Conservation (phyloP, 2,329 filamentous ascomycete species). For the Aspergillus cejpii region DNA sequence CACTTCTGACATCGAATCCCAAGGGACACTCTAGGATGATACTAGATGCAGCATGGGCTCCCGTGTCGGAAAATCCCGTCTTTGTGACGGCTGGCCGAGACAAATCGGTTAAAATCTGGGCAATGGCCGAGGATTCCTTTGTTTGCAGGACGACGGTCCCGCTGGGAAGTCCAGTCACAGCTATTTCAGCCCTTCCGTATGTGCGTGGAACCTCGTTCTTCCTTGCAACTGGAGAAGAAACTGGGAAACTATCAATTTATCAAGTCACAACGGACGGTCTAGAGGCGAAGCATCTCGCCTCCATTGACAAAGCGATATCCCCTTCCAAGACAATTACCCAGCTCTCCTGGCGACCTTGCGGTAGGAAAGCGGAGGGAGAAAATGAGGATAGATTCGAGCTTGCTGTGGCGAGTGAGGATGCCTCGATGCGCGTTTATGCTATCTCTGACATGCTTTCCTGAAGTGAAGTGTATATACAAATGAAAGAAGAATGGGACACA, state of each 20-base stretch:
- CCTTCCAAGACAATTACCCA: slow-evolving; percentile 61
- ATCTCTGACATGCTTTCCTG: slow-evolving; percentile 29
- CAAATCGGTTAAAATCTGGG: slow-evolving; percentile 73
- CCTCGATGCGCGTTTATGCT: slow-evolving; percentile 38
- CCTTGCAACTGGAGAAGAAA: slow-evolving; percentile 45
- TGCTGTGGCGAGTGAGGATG: slow-evolving; percentile 44
- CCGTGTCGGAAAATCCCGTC: slow-evolving; percentile 37
- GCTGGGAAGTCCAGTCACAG: slow-evolving; percentile 58
- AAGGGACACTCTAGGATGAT: slow-evolving; percentile 94
- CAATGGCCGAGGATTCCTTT: slow-evolving; percentile 40
- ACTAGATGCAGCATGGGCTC: slow-evolving; percentile 77
- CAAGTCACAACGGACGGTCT: slow-evolving; percentile 30
- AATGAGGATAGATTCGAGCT: slow-evolving; percentile 26
- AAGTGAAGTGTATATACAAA: slow-evolving; percentile 17
- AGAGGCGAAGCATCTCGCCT: slow-evolving; percentile 25
- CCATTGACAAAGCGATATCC: slow-evolving; percentile 38
- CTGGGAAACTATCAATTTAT: slow-evolving; percentile 41
- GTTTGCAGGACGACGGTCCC: slow-evolving; percentile 50
- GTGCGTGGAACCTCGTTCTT: slow-evolving; percentile 26
- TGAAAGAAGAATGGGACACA: slow-evolving; percentile 4
- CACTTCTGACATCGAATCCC: slow-evolving; percentile 57
- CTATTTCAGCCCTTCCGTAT: slow-evolving; percentile 57
- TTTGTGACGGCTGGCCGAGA: slow-evolving; percentile 91
- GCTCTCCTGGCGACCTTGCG: slow-evolving; percentile 59
- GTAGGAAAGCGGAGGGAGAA: slow-evolving; percentile 9